phyloP scores from a whole-genome alignment of 768 basidiomycete genomes.

The Pleurotus tuber-regium region DNA sequence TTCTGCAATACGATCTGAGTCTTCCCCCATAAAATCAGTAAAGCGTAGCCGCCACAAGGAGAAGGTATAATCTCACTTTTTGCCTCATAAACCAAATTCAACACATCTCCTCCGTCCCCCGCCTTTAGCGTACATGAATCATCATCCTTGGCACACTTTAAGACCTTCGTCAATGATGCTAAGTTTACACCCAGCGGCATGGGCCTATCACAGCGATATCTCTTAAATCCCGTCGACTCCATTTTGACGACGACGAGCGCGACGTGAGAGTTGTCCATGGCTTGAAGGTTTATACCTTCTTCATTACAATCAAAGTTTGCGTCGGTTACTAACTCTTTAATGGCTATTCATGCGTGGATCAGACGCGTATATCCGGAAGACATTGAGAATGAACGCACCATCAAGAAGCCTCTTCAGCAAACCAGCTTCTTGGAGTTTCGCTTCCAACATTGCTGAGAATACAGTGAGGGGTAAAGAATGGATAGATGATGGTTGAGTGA shows the following conservation, averaged over 20 bases:
- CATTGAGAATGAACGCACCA: conserved; percentile 45
- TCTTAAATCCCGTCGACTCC: conserved; percentile 73
- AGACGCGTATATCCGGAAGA: neutral
- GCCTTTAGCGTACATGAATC: conserved; percentile 91
- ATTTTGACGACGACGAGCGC: conserved; percentile 92
- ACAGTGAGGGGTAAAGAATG: neutral
- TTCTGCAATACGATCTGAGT: conserved; percentile 90
- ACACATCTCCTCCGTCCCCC: conserved; percentile 82
- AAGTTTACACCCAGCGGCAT: conserved; percentile 91
- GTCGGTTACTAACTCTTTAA: conserved; percentile 97
- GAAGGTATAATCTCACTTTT: conserved; percentile 54
- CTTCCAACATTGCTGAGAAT: conserved; percentile 71
- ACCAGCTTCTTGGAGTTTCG: conserved; percentile 82
- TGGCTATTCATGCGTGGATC: conserved; percentile 49
- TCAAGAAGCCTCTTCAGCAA: conserved; percentile 92
- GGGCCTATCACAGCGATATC: conserved; percentile 92
- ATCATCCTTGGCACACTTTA: conserved; percentile 97
- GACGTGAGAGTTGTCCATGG: conserved; percentile 99
- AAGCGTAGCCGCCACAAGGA: conserved; percentile 8
- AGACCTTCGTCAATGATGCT: conserved; percentile 85
- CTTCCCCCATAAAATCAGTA: conserved; percentile 35
- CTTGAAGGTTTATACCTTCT: conserved; percentile 92
- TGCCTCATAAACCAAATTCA: conserved; percentile 89
- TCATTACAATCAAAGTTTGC: conserved; percentile 98
- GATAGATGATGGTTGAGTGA: conserved; percentile 1